A percentile compares a stretch with the other conserved stretches of the same genome.
These are phyloP conservation scores for Malania oleifera DNA, from an alignment of 164 flowering plant genomes.

Conservation along the genomic window DNA sequence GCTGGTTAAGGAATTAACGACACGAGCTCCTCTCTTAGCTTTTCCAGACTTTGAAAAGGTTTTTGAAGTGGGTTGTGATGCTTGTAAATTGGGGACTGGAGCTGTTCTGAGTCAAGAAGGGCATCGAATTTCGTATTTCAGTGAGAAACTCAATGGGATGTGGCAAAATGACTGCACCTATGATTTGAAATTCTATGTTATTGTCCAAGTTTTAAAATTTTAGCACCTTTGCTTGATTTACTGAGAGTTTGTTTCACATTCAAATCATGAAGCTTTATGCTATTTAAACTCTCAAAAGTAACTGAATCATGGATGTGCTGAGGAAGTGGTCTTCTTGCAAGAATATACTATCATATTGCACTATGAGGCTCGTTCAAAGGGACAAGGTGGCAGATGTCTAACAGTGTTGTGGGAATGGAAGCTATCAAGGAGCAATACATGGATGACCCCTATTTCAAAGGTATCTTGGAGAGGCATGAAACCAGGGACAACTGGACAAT, in stretches of 20 bases:
- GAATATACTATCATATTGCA: background rate
- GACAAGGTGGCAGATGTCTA: background rate
- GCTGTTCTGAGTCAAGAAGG: background rate
- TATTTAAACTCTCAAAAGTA: too few species aligned
- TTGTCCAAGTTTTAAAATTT: too few species aligned
- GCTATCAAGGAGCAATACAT: background rate
- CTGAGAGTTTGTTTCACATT: background rate
- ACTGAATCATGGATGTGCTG: background rate
- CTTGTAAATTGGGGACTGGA: background rate
- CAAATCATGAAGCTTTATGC: background rate
- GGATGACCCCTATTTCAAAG: background rate
- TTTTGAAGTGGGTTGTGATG: conserved; percentile 4
- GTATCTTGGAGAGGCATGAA: background rate
- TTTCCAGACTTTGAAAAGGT: background rate
- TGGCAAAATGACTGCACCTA: background rate
- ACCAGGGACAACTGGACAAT: conserved; percentile 1
- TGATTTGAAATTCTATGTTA: background rate
- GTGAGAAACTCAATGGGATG: background rate
- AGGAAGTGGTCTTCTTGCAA: background rate
- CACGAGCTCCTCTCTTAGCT: background rate
- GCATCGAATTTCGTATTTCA: background rate
- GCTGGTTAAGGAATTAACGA: too few species aligned
- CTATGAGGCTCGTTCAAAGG: background rate
- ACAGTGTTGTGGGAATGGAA: background rate
- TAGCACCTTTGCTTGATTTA: background rate